A percentile compares a stretch with the other conserved stretches of the same genome.
phyloP scores from a whole-genome alignment of 805 yeast genomes.

The Candida easanensis region DNA sequence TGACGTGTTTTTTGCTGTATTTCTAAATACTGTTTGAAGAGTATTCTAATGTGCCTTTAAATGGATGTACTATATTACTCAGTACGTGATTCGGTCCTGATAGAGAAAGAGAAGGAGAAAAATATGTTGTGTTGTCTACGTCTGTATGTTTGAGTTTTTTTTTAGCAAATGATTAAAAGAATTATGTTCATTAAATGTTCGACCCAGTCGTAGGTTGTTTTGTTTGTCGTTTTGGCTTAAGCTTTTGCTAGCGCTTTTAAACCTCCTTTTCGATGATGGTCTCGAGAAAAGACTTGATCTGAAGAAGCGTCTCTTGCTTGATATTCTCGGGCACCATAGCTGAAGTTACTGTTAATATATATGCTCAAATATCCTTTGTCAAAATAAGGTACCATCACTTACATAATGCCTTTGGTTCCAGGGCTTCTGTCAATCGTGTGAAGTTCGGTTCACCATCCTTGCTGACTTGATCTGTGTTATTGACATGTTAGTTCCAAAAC shows the following conservation, averaged over 20 bases:
- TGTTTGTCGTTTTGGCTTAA: not conserved
- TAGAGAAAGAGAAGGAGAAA: too few species aligned
- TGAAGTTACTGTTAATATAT: conserved; percentile 15
- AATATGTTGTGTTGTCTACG: too few species aligned
- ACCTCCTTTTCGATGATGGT: conserved; percentile 39
- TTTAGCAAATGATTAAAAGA: too few species aligned
- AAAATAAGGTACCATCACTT: conserved; percentile 23
- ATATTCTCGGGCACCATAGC: conserved; percentile 66
- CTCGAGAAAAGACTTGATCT: conserved; percentile 59
- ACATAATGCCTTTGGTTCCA: conserved; percentile 67
- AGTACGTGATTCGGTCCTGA: too few species aligned
- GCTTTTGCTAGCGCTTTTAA: not conserved
- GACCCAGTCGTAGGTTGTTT: too few species aligned
- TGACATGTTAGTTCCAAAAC: conserved; percentile 1
- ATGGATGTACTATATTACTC: conserved; percentile 9
- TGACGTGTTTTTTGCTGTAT: too few species aligned
- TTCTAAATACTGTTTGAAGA: not conserved
- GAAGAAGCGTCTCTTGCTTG: conserved; percentile 53
- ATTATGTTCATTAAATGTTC: too few species aligned
- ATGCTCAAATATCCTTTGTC: not conserved
- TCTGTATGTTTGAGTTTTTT: too few species aligned
- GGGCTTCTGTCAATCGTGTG: conserved; percentile 44
- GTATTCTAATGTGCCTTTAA: not conserved
- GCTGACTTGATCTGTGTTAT: conserved; percentile 33
- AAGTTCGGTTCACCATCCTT: conserved; percentile 47